Percentiles rank a stretch among this genome's conserved stretches.
phyloP scores from a whole-genome alignment of 2,329 filamentous ascomycete species.

The Curvularia sp. region DNA sequence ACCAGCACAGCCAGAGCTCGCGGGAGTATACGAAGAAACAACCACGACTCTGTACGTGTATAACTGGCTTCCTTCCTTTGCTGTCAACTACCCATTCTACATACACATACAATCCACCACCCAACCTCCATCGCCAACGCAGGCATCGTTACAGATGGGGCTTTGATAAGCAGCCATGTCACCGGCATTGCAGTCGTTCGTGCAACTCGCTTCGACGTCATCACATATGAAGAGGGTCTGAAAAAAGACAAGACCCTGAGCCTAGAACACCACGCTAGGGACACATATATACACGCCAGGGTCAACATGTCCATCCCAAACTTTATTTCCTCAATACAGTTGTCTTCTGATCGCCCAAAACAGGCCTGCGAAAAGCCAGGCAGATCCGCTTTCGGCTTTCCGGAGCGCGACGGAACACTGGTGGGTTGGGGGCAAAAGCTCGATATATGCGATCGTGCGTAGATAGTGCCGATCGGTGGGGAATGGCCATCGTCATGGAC shows the following conservation, averaged over 20 bases:
- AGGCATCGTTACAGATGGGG: too few relatives aligned
- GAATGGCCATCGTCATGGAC: constrained; percentile 21
- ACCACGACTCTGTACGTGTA: too few relatives aligned
- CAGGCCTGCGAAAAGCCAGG: neutral
- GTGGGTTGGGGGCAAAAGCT: neutral
- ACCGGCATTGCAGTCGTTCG: neutral
- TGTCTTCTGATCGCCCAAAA: neutral
- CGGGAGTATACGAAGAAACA: neutral
- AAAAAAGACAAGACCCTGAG: neutral
- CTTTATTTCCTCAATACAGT: neutral
- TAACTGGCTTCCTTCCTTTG: too few relatives aligned
- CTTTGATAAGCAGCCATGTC: neutral
- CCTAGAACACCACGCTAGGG: neutral
- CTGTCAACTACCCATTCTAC: neutral
- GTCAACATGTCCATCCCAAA: neutral
- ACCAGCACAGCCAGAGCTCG: neutral
- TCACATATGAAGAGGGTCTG: neutral
- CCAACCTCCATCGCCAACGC: neutral
- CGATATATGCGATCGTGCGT: constrained; percentile 4
- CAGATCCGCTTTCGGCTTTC: neutral
- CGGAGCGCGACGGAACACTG: neutral
- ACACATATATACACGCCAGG: neutral
- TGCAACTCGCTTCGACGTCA: neutral
- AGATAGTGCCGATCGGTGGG: constrained; percentile 14
- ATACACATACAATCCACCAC: neutral